Evolutionary conservation across 2,329 filamentous ascomycete species (phyloP).

Genomic region (Ilyonectria destructans): DNA sequence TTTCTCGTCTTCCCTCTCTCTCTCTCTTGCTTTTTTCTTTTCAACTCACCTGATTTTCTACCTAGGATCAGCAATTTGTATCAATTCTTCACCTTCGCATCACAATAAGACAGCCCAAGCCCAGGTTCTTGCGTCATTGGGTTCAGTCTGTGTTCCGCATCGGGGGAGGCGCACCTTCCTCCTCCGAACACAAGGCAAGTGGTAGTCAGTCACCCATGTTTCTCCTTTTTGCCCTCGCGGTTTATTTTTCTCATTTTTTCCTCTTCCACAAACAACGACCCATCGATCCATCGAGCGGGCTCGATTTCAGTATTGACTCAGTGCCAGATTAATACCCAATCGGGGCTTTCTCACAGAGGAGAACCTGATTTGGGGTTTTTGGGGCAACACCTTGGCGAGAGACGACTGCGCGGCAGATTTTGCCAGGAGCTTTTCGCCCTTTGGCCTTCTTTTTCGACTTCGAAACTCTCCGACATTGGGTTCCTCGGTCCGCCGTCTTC

Average conservation of each 20-base stretch:
- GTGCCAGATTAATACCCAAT: conserved; percentile 3
- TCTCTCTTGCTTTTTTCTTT: background rate
- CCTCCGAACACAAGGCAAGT: background rate
- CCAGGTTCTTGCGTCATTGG: too few relatives aligned
- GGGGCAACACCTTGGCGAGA: conserved; percentile 5
- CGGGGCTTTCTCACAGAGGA: background rate
- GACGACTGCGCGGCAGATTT: background rate
- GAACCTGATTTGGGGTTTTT: conserved; percentile 5
- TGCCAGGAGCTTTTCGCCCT: background rate
- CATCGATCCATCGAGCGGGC: conserved; percentile 15
- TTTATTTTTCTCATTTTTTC: background rate
- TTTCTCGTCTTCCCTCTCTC: background rate
- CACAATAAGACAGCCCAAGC: background rate
- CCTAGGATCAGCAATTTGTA: too few relatives aligned
- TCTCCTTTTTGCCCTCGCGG: background rate
- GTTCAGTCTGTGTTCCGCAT: background rate
- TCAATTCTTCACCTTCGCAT: background rate
- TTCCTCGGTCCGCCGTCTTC: background rate
- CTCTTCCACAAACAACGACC: background rate
- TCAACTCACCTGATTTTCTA: background rate
- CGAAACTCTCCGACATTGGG: background rate
- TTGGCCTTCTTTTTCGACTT: background rate
- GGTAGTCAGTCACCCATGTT: background rate
- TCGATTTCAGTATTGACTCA: conserved; percentile 11
- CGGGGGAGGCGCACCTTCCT: background rate